Percentiles rank a stretch among this genome's conserved stretches.
Evolutionary conservation across 257 asterid genomes (phyloP).

Genomic region (Scutellaria baicalensis): DNA sequence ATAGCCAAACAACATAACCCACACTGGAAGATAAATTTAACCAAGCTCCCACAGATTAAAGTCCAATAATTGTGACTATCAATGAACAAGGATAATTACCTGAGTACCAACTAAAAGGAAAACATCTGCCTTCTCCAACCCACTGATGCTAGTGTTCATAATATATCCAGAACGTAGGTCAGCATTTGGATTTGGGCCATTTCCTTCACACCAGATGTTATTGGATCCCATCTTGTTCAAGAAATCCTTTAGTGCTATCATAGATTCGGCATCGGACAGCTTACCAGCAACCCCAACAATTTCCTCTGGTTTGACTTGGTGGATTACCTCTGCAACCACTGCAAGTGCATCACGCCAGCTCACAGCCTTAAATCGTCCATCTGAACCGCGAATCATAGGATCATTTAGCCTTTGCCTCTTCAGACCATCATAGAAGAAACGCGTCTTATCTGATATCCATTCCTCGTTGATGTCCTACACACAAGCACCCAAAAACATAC

Average conservation of each 20-base stretch:
- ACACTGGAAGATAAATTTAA: not conserved
- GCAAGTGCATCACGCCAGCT: constrained; percentile 97
- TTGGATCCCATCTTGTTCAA: constrained; percentile 88
- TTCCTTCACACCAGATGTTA: constrained; percentile 93
- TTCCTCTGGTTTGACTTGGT: constrained; percentile 74
- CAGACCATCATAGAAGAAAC: constrained; percentile 94
- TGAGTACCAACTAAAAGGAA: constrained; percentile 97
- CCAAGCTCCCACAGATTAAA: not conserved
- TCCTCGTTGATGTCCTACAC: constrained; percentile 94
- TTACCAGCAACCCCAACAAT: constrained; percentile 95
- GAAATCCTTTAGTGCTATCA: constrained; percentile 92
- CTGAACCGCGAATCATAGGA: constrained; percentile 95
- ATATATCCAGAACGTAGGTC: constrained; percentile 93
- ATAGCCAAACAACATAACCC: not conserved
- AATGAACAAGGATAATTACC: constrained; percentile 38
- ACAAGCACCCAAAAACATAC: constrained; percentile 10
- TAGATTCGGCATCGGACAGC: constrained; percentile 95
- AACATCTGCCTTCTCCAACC: constrained; percentile 89
- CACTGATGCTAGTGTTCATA: constrained; percentile 89
- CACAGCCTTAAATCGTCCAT: constrained; percentile 92
- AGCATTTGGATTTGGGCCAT: constrained; percentile 75
- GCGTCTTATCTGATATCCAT: constrained; percentile 99
- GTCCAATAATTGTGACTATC: not conserved
- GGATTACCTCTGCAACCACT: constrained; percentile 72
- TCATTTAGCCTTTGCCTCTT: constrained; percentile 98